Conservation (phyloP, 2,329 filamentous ascomycete genomes). For the Sarocladium kiliense region DNA sequence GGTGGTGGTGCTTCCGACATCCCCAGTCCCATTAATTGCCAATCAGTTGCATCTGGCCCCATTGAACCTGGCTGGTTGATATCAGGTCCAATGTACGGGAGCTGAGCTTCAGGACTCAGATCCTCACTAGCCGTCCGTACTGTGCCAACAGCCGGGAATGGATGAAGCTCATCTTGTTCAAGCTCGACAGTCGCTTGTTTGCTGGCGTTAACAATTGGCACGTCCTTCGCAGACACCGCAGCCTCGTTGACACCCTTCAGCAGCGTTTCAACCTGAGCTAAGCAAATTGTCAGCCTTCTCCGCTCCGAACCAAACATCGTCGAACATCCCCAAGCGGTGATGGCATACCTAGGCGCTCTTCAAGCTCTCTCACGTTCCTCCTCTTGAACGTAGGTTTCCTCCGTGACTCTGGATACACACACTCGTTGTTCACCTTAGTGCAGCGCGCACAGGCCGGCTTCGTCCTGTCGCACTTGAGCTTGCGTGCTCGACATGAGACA, state of each 20-base stretch:
- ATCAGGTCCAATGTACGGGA: background rate
- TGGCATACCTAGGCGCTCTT: conserved; percentile 72
- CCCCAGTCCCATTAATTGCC: conserved; percentile 66
- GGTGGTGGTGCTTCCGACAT: conserved; percentile 77
- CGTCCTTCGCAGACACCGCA: background rate
- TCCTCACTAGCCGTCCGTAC: background rate
- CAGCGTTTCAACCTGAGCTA: conserved; percentile 68
- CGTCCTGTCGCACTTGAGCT: conserved; percentile 79
- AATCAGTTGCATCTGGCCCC: background rate
- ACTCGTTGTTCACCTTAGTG: conserved; percentile 66
- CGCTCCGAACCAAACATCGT: background rate
- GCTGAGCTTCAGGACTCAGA: background rate
- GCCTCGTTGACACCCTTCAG: conserved; percentile 12
- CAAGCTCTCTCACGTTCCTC: conserved; percentile 84
- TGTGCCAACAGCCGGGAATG: conserved; percentile 7
- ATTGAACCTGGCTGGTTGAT: background rate
- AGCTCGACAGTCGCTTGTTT: conserved; percentile 4
- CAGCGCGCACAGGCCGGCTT: conserved; percentile 80
- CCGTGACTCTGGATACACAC: conserved; percentile 82
- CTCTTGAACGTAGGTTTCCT: conserved; percentile 85
- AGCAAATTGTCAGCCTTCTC: conserved; percentile 9
- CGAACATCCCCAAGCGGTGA: too few species aligned
- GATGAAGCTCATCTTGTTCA: conserved; percentile 9
- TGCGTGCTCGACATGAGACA: conserved; percentile 75
- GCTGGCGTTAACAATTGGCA: conserved; percentile 12